Evolutionary conservation across 345 rosid genomes (phyloP).

Genomic region (Syzygium oleosum): DNA sequence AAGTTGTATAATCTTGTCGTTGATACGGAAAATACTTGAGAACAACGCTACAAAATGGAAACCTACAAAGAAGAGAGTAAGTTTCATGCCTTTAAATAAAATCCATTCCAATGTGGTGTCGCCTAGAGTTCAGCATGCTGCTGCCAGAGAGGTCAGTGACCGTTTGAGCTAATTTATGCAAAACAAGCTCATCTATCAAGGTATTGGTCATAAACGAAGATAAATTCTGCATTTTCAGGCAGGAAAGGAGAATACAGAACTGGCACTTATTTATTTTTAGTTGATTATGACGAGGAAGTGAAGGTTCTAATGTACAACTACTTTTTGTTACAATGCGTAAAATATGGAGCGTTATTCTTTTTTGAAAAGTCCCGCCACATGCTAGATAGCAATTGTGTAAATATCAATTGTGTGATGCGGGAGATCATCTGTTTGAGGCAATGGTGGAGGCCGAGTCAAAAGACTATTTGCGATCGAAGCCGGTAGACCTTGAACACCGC

Average conservation of each 20-base stretch:
- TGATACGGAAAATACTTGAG: conserved; percentile 87
- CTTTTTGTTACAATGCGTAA: no score
- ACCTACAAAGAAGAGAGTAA: conserved; percentile 75
- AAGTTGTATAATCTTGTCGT: conserved; percentile 86
- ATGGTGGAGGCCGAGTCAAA: no score
- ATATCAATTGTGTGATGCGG: no score
- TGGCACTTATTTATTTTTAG: conserved; percentile 84
- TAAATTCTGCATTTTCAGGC: conserved; percentile 37
- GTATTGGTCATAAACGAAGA: neutral
- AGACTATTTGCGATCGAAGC: no score
- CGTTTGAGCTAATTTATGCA: neutral
- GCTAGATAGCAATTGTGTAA: no score
- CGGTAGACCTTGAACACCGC: no score
- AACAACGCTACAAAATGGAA: conserved; percentile 89
- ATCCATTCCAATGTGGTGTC: conserved; percentile 52
- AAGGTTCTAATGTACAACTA: conserved; percentile 31
- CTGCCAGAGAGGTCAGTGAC: conserved; percentile 62
- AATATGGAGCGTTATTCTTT: no score
- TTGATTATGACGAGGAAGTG: conserved; percentile 67
- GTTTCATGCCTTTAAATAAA: conserved; percentile 89
- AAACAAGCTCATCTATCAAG: neutral
- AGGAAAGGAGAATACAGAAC: conserved; percentile 80
- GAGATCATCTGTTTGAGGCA: no score
- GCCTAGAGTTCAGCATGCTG: conserved; percentile 61
- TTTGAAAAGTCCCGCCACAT: no score